A percentile compares a stretch with the other conserved stretches of the same genome.
These are phyloP conservation scores for Macrolepiota dolichaula DNA, from an alignment of 768 basidiomycete species.

Conservation along the genomic window DNA sequence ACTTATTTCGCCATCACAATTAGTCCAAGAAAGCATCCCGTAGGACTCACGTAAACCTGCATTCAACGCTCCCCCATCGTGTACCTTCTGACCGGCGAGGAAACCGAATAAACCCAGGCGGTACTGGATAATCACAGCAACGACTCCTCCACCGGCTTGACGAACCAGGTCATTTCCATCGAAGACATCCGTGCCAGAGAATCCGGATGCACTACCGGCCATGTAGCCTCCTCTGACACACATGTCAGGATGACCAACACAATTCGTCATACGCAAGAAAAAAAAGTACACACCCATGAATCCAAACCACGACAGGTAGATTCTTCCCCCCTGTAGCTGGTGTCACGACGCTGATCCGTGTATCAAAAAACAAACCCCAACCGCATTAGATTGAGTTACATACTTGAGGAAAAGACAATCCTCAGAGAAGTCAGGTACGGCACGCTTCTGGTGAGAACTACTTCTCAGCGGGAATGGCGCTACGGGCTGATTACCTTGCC, in stretches of 20 bases:
- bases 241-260: background rate
- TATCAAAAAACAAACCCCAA: background rate
- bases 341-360: slow-evolving; percentile 28
- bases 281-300: slow-evolving; percentile 30
- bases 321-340: slow-evolving; percentile 26
- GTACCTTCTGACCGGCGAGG: slow-evolving; percentile 38
- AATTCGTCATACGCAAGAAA: background rate
- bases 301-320: slow-evolving; percentile 39
- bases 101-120: slow-evolving; percentile 45
- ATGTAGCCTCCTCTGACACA: slow-evolving; percentile 28
- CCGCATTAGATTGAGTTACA: background rate
- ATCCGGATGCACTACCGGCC: slow-evolving; percentile 22
- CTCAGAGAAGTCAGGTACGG: slow-evolving; percentile 20
- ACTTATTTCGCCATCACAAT: slow-evolving; percentile 21
- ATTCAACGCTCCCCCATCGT: slow-evolving; percentile 40
- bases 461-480: background rate
- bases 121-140: slow-evolving; percentile 40
- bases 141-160: slow-evolving; percentile 30
- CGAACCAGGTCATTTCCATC: slow-evolving; percentile 33
- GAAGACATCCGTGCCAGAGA: slow-evolving; percentile 11
- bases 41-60: slow-evolving; percentile 43
- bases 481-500: background rate
- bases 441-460: background rate
- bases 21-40: background rate
- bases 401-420: slow-evolving; percentile 41